These are phyloP conservation scores for Alternaria tenuissima DNA, from an alignment of 2,329 filamentous ascomycete species.

Conservation along the genomic window DNA sequence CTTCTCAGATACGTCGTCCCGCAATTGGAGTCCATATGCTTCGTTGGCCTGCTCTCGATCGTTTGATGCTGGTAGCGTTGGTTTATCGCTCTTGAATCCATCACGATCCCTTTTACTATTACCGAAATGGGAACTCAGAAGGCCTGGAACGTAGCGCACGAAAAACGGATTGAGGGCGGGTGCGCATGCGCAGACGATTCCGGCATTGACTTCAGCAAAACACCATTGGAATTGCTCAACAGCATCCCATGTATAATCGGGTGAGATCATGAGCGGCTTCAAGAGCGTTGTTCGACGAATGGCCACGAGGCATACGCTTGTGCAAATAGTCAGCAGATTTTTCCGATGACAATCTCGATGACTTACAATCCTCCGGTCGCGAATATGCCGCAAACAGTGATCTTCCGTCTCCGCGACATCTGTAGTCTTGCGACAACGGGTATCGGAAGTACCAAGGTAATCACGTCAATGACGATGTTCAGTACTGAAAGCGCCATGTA, in stretches of 20 bases:
- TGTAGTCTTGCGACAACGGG: neutral
- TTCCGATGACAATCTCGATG: neutral
- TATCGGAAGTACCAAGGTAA: conserved; percentile 1
- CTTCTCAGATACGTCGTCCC: neutral
- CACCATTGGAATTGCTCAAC: conserved; percentile 1
- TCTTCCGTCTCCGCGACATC: conserved; percentile 2
- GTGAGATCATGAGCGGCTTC: neutral
- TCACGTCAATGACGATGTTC: neutral
- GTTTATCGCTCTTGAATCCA: neutral
- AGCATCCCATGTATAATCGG: conserved; percentile 3
- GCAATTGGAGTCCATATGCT: neutral
- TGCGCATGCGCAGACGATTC: conserved; percentile 3
- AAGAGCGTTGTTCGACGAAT: neutral
- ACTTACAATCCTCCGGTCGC: conserved; percentile 4
- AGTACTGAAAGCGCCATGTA: conserved; percentile 6
- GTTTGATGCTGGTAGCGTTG: neutral
- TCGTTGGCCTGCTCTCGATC: neutral
- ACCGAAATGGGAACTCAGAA: neutral
- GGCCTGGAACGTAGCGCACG: neutral
- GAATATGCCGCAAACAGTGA: conserved; percentile 1
- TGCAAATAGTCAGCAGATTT: neutral
- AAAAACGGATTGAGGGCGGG: conserved; percentile 6
- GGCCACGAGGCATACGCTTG: neutral
- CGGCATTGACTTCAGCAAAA: conserved; percentile 1
- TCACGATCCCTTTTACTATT: neutral